Percentiles rank a stretch among this genome's conserved stretches.
Conservation (phyloP, 441 rosid species). For the Euphorbia schlechtendalii region DNA sequence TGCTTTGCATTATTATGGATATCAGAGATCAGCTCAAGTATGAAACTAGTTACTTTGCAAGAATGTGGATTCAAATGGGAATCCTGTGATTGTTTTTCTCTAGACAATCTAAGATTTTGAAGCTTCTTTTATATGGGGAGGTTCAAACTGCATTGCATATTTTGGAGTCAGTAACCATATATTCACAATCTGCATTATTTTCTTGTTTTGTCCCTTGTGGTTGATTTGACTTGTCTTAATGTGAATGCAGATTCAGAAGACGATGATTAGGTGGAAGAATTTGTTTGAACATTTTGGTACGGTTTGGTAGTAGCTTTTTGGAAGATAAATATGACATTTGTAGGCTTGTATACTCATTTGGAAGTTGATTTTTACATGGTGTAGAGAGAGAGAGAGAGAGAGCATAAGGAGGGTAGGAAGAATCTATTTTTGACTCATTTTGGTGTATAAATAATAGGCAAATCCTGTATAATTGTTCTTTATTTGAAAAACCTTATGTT, state of each 20-base stretch:
- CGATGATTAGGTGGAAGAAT: conserved; percentile 52
- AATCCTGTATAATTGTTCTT: conserved; percentile 34
- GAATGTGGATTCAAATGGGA: no score
- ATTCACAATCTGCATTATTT: no score
- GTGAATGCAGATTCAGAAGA: conserved; percentile 79
- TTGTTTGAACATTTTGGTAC: background rate
- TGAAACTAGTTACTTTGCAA: no score
- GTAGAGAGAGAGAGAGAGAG: conserved; percentile 25
- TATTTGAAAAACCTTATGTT: no score
- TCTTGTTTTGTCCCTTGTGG: background rate
- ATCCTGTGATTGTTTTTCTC: no score
- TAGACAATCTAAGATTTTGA: no score
- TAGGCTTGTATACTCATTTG: conserved; percentile 20
- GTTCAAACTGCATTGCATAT: no score
- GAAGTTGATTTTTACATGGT: conserved; percentile 15
- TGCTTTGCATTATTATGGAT: no score
- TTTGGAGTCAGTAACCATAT: no score
- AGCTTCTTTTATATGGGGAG: no score
- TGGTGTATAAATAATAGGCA: conserved; percentile 37
- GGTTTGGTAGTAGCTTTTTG: conserved; percentile 7
- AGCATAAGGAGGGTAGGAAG: no score
- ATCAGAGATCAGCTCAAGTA: no score
- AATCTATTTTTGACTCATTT: conserved; percentile 15
- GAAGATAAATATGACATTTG: conserved; percentile 15
- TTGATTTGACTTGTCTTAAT: conserved; percentile 7